Percentiles rank a stretch among this genome's conserved stretches.
Conservation (phyloP, 2,329 filamentous ascomycete species). For the Endoconidiophora laricicola region DNA sequence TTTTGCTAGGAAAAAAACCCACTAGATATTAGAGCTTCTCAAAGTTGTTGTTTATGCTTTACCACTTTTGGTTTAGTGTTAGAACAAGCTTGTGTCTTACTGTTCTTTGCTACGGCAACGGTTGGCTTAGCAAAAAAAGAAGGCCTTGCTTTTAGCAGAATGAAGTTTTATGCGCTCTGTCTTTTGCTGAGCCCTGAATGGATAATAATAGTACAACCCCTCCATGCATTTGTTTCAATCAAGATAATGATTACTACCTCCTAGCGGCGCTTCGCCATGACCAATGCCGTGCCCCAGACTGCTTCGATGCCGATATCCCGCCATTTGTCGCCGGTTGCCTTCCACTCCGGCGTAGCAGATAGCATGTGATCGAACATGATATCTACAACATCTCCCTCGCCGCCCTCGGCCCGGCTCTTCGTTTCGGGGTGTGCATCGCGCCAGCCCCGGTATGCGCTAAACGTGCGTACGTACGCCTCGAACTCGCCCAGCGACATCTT, state of each 20-base stretch:
- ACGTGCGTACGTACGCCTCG: constrained; percentile 45
- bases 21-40: constrained; percentile 11
- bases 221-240: too few species aligned
- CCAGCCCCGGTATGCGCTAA: constrained; percentile 43
- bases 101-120: constrained; percentile 2
- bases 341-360: constrained; percentile 35
- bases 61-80: constrained; percentile 14
- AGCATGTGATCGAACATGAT: constrained; percentile 42
- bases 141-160: too few species aligned
- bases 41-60: constrained; percentile 10
- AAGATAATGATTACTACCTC: too few species aligned
- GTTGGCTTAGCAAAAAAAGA: too few species aligned
- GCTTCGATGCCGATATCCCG: constrained; percentile 35
- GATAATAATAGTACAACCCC: too few species aligned
- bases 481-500: constrained; percentile 38
- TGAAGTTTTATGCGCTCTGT: too few species aligned
- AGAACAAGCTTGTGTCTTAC: not conserved
- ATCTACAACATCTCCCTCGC: constrained; percentile 45
- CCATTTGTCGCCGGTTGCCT: constrained; percentile 31
- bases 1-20: too few species aligned
- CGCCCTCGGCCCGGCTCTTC: constrained; percentile 34
- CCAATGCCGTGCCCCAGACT: constrained; percentile 44
- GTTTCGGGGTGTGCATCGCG: constrained; percentile 34
- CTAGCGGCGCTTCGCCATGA: constrained; percentile 32
- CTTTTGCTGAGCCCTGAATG: too few species aligned